These are phyloP conservation scores for Trichophyton simii DNA, from an alignment of 2,329 filamentous ascomycete genomes.

Conservation along the genomic window DNA sequence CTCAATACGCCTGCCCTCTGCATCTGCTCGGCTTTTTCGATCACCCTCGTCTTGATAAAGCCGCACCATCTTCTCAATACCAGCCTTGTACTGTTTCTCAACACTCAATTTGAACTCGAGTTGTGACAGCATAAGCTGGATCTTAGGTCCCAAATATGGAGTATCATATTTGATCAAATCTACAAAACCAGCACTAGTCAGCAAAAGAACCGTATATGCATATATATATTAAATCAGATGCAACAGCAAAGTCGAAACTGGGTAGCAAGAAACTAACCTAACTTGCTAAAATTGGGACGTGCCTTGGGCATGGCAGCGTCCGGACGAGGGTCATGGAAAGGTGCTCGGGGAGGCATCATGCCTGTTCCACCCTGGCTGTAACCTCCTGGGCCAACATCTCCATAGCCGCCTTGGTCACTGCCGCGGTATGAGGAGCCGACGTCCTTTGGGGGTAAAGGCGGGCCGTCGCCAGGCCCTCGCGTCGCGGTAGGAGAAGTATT, in stretches of 20 bases:
- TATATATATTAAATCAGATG: no score
- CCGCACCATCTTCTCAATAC: conserved; percentile 98
- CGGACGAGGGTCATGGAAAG: conserved; percentile 62
- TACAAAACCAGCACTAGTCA: conserved; percentile 30
- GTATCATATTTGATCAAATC: conserved; percentile 99
- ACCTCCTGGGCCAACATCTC: conserved; percentile 39
- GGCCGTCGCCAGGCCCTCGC: conserved; percentile 30
- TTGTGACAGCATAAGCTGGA: conserved; percentile 97
- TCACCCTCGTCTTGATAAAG: conserved; percentile 96
- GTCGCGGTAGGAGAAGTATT: conserved; percentile 35
- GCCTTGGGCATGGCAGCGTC: conserved; percentile 56
- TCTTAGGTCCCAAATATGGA: conserved; percentile 84
- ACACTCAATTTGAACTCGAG: conserved; percentile 98
- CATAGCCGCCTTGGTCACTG: conserved; percentile 52
- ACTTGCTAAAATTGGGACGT: conserved; percentile 85
- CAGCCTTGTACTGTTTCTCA: conserved; percentile 96
- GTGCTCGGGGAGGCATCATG: conserved; percentile 68
- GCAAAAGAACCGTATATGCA: neutral
- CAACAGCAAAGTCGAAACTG: no score
- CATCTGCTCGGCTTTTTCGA: conserved; percentile 86
- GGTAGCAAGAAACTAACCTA: conserved; percentile 49
- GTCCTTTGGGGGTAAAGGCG: conserved; percentile 61
- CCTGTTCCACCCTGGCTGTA: conserved; percentile 53
- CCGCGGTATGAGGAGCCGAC: conserved; percentile 39
- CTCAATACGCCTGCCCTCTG: conserved; percentile 76